phyloP scores from a whole-genome alignment of 208 protist species.

The Acanthamoeba sp. region DNA sequence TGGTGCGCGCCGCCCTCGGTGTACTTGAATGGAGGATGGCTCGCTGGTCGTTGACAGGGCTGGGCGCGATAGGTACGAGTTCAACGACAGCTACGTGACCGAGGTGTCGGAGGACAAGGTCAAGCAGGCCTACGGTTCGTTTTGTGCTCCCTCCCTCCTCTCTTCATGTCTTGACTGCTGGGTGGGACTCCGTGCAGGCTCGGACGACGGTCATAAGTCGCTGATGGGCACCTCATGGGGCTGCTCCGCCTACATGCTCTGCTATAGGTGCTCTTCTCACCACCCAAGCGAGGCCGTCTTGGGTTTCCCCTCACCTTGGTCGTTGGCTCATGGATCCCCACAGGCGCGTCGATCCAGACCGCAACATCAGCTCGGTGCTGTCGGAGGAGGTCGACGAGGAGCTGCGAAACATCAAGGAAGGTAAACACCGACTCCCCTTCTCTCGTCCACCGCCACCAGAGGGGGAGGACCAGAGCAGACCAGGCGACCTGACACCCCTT shows the following conservation, averaged over 20 bases:
- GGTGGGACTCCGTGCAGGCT: no score
- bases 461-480: no score
- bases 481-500: no score
- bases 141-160: neutral
- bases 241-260: slow-evolving; percentile 48
- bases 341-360: slow-evolving; percentile 9
- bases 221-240: neutral
- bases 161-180: neutral
- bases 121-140: slow-evolving; percentile 31
- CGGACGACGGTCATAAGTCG: neutral
- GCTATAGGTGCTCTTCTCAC: neutral
- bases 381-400: slow-evolving; percentile 10
- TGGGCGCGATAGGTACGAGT: slow-evolving; percentile 26
- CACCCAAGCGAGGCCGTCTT: no score
- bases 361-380: slow-evolving; percentile 18
- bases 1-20: slow-evolving; percentile 38
- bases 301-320: neutral
- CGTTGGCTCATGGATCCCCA: neutral
- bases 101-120: neutral
- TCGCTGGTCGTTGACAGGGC: no score
- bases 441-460: neutral
- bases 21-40: neutral
- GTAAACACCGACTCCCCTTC: neutral
- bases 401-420: slow-evolving; percentile 11
- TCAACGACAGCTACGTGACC: slow-evolving; percentile 32